A percentile compares a stretch with the other conserved stretches of the same genome.
phyloP scores from a whole-genome alignment of 495 filamentous ascomycete species.

The Glarea lozoyensis region DNA sequence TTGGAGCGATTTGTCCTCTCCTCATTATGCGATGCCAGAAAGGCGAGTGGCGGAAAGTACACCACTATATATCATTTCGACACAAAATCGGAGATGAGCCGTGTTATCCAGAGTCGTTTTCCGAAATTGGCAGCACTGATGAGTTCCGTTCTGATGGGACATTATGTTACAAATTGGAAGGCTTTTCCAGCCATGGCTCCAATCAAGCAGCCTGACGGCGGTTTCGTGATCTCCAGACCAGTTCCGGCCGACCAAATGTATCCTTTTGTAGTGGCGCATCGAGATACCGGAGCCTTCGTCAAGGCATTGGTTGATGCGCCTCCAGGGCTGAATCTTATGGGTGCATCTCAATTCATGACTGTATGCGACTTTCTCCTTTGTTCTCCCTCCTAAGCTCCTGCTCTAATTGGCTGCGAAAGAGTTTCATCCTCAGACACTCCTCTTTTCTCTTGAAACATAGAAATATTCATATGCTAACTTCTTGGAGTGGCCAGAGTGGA shows the following conservation, averaged over 20 bases:
- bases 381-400: too few species aligned
- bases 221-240: slow-evolving; percentile 24
- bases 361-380: too few species aligned
- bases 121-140: not conserved
- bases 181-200: slow-evolving; percentile 24
- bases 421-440: too few species aligned
- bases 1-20: slow-evolving; percentile 36
- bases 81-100: slow-evolving; percentile 17
- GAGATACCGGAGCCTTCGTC: slow-evolving; percentile 6
- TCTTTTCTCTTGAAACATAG: too few species aligned
- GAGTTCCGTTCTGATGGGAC: not conserved
- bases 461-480: slow-evolving; percentile 6
- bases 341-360: slow-evolving; percentile 21
- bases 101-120: not conserved
- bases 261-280: slow-evolving; percentile 16
- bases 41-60: slow-evolving; percentile 27
- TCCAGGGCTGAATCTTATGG: slow-evolving; percentile 7
- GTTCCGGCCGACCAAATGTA: slow-evolving; percentile 18
- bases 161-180: slow-evolving; percentile 5
- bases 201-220: slow-evolving; percentile 25
- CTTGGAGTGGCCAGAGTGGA: slow-evolving; percentile 25
- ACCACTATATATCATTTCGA: slow-evolving; percentile 32
- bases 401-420: too few species aligned
- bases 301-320: slow-evolving; percentile 1
- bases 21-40: slow-evolving; percentile 25